Base-by-base conservation (phyloP, 257 asterid species). In the Asclepias syriaca region DNA sequence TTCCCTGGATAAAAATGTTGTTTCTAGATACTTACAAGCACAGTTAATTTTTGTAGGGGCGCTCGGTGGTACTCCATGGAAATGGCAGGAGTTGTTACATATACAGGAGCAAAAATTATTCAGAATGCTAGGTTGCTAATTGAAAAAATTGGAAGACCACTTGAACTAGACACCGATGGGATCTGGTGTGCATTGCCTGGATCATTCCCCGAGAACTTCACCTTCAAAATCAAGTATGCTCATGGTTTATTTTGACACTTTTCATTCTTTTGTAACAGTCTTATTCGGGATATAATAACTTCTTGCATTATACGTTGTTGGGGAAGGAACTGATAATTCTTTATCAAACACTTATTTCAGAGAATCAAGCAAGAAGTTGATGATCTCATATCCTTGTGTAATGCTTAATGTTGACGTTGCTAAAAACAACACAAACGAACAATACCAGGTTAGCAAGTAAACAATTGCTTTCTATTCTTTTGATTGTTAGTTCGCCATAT, bases 1-100 rank as follows among this genome's bases (percentile, higher is more conserved):
- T 65, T 78, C 46, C 21, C 46, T 9, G 10, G 50, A 67, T 75
- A 49, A 72, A 61, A 22, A 72, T 68, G 71, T 50, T 45, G 67
- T 70, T 73, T 72, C 72, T 49, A n/a, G 54, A 70, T 54, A 61
- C 45, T 46, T 80, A 74, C 49, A 65, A 73, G 57, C 15, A 66
- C 58, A 46, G 61, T 72, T 43, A 43, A 43, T 79, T 63, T 74
- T 73, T 71, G 34, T 81, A 94, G 99, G 86, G 99, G 99, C 69
- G 99, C 99, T 80, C 86, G 99, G 81, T 94, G 99, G 99, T 94
- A 91, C 82, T 94, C 99, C 56, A 94, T 94, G 99, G 97, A 94
- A 86, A 94, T 94, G 99, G 99, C 99, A 8, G 99, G 99, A 77
- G 97, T 88, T 66, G 99, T 94, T 76, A 94, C 99, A 3, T 91